Evolutionary conservation across 352 stramenopile genomes (phyloP).

Genomic region (Elongisporangium undulatum): DNA sequence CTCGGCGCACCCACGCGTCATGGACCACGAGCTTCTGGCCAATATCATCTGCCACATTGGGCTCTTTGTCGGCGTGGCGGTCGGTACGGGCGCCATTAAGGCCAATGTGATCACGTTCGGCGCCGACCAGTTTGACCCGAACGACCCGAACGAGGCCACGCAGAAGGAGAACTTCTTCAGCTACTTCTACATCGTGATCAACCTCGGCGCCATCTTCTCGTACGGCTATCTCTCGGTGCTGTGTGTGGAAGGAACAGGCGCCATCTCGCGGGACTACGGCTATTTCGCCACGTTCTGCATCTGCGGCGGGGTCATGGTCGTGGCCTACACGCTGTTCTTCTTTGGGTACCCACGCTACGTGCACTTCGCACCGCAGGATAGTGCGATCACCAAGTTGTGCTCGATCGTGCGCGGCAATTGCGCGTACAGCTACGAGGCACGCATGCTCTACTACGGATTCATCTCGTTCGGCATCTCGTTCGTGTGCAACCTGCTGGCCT

Average conservation of each 20-base stretch:
- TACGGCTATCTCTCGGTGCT: slow-evolving; percentile 89
- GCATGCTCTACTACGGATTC: slow-evolving; percentile 77
- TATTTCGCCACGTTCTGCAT: slow-evolving; percentile 89
- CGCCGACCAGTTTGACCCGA: slow-evolving; percentile 84
- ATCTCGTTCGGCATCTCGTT: slow-evolving; percentile 63
- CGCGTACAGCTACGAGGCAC: slow-evolving; percentile 66
- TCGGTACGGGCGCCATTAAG: slow-evolving; percentile 85
- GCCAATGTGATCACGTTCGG: slow-evolving; percentile 86
- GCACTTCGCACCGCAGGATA: slow-evolving; percentile 70
- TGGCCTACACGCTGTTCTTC: slow-evolving; percentile 66
- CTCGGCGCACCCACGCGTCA: slow-evolving; percentile 58
- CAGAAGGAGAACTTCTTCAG: slow-evolving; percentile 88
- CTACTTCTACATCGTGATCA: slow-evolving; percentile 93
- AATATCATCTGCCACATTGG: slow-evolving; percentile 72
- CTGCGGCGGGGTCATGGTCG: slow-evolving; percentile 79
- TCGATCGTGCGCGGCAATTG: slow-evolving; percentile 76
- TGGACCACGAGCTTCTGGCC: slow-evolving; percentile 47
- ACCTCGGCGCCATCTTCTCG: slow-evolving; percentile 88
- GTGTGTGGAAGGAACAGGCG: slow-evolving; percentile 76
- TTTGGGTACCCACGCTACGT: slow-evolving; percentile 61
- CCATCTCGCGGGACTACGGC: slow-evolving; percentile 75
- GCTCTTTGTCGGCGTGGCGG: slow-evolving; percentile 66
- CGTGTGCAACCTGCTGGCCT: slow-evolving; percentile 68
- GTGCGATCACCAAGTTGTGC: slow-evolving; percentile 66
- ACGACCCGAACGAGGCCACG: slow-evolving; percentile 70